These are phyloP conservation scores for Lithospermum erythrorhizon DNA, from an alignment of 257 asterid genomes.

Conservation along the genomic window DNA sequence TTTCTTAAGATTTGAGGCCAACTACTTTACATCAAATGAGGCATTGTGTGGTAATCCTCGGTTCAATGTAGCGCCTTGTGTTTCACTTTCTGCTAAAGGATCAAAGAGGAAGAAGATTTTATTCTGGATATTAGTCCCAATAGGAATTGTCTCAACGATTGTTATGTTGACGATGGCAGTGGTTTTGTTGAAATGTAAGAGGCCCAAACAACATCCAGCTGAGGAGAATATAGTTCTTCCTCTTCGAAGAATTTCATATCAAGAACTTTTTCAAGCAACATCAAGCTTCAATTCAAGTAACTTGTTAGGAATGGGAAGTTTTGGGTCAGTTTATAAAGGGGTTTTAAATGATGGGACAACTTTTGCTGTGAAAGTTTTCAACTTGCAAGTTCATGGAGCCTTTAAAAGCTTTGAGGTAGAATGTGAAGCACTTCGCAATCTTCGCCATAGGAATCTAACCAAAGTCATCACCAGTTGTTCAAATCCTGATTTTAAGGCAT, in stretches of 20 bases:
- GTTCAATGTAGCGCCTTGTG: slow-evolving; percentile 4
- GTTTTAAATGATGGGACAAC: slow-evolving; percentile 2
- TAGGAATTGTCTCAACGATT: neutral
- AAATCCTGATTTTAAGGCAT: slow-evolving; percentile 2
- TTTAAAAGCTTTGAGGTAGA: slow-evolving; percentile 7
- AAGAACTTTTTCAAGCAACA: slow-evolving; percentile 2
- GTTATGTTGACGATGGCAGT: neutral
- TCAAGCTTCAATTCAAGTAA: neutral
- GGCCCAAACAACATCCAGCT: neutral
- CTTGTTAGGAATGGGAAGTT: slow-evolving; percentile 9
- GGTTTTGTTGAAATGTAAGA: neutral
- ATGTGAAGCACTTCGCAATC: neutral
- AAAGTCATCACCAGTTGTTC: slow-evolving; percentile 8
- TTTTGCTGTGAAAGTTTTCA: slow-evolving; percentile 13
- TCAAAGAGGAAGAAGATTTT: neutral
- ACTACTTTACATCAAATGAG: slow-evolving; percentile 7
- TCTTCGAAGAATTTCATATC: slow-evolving; percentile 4
- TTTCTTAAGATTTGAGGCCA: neutral
- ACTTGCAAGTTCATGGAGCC: neutral
- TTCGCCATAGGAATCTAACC: slow-evolving; percentile 5
- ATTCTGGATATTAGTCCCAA: neutral
- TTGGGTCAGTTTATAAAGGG: slow-evolving; percentile 14
- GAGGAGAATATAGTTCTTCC: neutral
- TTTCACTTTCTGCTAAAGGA: neutral
- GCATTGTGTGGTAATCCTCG: slow-evolving; percentile 12